Base-by-base conservation (phyloP, 176 grass and related monocot species). In the Zoysia japonica region DNA sequence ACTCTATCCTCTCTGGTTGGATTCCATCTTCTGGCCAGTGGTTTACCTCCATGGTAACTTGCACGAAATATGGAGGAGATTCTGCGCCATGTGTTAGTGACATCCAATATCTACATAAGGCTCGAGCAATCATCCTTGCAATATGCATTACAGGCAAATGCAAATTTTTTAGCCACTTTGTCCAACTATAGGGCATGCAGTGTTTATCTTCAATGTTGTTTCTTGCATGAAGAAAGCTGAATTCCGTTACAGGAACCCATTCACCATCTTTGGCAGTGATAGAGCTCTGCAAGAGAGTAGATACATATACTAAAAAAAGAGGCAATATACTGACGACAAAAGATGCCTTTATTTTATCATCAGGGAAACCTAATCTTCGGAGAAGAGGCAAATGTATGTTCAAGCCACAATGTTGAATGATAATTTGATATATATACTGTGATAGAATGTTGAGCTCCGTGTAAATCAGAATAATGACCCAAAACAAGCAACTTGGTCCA, bases 21-120 rank as follows among this genome's bases (percentile, higher is more conserved):
- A 97, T 97, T 41, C 95, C 95, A 80, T 94, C 95, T 77, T 97
- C 89, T 89, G 95, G 95, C 95, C 95, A 97, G 43, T 92, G 83
- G 28, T 85, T 85, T 54, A 97, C 89, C 74, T 97, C 85, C 91
- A 97, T 92, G 8, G 95, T 94, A 82, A 97, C 72, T 88, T 97
- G 95, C 62, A 97, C 91, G 83, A 97, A 97, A 81, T 94, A 97
- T 47, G 95, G 95, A 81, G 95, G 95, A 63, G 91, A 92, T 84
- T 97, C 95, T 14, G 92, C 91, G 67, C 95, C 91, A 77, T 91
- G 85, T 68, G 95, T 97, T 78, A 97, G 79, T 86, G 91, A 97
- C 75, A 83, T 90, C 95, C 95, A 97, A 47, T 97, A 97, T 87
- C 88, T 90, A 74, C 76, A 92, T 68, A 93, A 94, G 68, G 83